Base-by-base conservation (phyloP, 2,329 filamentous ascomycete genomes). In the Aspergillus costaricaensis region DNA sequence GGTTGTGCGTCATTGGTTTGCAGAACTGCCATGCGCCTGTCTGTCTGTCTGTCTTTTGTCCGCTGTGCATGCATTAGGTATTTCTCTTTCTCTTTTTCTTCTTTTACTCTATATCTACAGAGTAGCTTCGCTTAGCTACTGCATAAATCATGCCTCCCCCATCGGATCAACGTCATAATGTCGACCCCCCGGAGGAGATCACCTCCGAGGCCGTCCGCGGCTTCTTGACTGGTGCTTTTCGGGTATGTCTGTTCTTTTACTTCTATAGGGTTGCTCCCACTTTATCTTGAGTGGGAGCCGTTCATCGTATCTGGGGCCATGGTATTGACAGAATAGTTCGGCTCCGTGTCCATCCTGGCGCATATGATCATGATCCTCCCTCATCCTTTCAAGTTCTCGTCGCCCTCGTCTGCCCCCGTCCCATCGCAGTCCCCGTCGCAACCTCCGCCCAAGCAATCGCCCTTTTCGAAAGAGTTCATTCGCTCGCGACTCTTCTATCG, bases 361-460 rank as follows among this genome's bases (percentile, higher is more conserved):
- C 79, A 81, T 66, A 74, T 81, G 71, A 77, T 79, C 59, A 67
- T 81, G 62, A 73, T 70, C 55, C 72, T 78, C 52, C 77, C 77
- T 21, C 77, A 79, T 61, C 77, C 77, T 2, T 77, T 79, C 60
- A 75, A 72, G 57, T 79, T 79, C 65, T 67, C 73, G 39, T 60
- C 68, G 2, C 64, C 71, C n/a, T 64, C 71, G 51, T 58, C 71
- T 51, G 62, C 74, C 1, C 68, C 74, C 9, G 50, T 68, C 4
- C 61, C 67, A 19, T 59, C 68, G 23, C 60, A 64, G 15, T 57
- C 64, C 12, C 68, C 59, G 54, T 60, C 67, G 32, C 63, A 62
- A n/a, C 27, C 62, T 15, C 58, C 61, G 27, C 59, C 57, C 19
- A 52, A 54, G 44, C 58, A 50, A 27, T 71, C 70, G 2, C 65